Evolutionary conservation across 345 rosid species (phyloP).

Genomic region (Eucalyptus marginata): DNA sequence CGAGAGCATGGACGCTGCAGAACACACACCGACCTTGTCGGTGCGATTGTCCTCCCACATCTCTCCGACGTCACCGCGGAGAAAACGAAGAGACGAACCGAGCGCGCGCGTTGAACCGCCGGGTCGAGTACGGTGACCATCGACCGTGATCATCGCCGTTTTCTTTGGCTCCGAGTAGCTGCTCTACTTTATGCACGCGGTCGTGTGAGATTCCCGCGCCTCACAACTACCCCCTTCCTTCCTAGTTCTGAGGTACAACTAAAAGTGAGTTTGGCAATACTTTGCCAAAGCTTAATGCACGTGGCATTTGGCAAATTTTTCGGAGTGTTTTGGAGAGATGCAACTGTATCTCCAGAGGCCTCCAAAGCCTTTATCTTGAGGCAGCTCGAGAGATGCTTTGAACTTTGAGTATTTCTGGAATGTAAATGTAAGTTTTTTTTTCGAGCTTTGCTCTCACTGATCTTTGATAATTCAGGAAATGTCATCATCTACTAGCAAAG

Average conservation of each 20-base stretch:
- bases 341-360: background rate
- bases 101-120: background rate
- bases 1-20: background rate
- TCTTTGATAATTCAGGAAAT: no score
- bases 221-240: background rate
- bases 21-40: background rate
- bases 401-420: background rate
- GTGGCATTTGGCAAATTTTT: background rate
- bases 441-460: rapidly evolving
- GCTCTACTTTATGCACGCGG: background rate
- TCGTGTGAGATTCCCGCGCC: background rate
- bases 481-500: background rate
- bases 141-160: background rate
- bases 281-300: background rate
- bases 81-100: background rate
- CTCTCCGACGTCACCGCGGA: background rate
- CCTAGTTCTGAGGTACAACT: background rate
- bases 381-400: background rate
- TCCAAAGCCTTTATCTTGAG: background rate
- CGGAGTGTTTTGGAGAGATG: background rate
- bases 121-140: background rate
- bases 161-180: background rate
- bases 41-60: background rate
- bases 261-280: background rate
- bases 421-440: no score